Evolutionary conservation across 805 yeast species (phyloP).

Genomic region (Dipodascus geniculatus): DNA sequence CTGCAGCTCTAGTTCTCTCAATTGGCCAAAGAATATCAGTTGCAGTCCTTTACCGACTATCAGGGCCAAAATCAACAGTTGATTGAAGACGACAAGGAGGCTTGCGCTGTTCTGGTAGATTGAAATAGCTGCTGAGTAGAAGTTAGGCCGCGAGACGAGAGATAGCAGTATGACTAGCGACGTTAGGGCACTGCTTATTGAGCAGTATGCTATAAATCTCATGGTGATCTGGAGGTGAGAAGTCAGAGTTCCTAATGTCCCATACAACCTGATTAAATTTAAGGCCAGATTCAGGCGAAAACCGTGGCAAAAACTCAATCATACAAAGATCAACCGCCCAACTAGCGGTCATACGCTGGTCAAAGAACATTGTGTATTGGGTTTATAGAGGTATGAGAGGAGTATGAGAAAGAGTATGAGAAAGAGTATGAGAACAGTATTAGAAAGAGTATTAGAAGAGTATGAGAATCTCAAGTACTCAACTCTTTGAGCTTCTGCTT

Average conservation of each 20-base stretch:
- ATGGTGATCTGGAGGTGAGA: neutral
- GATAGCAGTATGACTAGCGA: conserved; percentile 28
- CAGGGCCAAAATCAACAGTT: conserved; percentile 14
- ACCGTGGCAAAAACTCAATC: neutral
- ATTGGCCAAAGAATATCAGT: conserved; percentile 46
- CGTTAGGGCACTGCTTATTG: conserved; percentile 22
- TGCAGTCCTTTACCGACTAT: conserved; percentile 13
- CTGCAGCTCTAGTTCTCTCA: conserved; percentile 65
- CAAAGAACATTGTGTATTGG: too few species aligned
- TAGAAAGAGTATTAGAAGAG: too few species aligned
- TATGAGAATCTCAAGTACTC: neutral
- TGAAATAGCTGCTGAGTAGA: conserved; percentile 37
- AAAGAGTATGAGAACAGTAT: too few species aligned
- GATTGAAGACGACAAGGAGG: conserved; percentile 30
- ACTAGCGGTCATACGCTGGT: too few species aligned
- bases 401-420: too few species aligned
- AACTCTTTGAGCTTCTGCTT: neutral
- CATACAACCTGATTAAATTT: too few species aligned
- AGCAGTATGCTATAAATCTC: conserved; percentile 1
- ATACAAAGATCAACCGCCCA: too few species aligned
- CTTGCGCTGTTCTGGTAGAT: conserved; percentile 40
- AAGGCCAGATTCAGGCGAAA: neutral
- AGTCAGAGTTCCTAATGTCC: too few species aligned
- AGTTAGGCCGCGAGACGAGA: conserved; percentile 34
- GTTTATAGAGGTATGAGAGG: too few species aligned